Base-by-base conservation (phyloP, 2,329 filamentous ascomycete species). In the Ploettnerulaceae sp. region DNA sequence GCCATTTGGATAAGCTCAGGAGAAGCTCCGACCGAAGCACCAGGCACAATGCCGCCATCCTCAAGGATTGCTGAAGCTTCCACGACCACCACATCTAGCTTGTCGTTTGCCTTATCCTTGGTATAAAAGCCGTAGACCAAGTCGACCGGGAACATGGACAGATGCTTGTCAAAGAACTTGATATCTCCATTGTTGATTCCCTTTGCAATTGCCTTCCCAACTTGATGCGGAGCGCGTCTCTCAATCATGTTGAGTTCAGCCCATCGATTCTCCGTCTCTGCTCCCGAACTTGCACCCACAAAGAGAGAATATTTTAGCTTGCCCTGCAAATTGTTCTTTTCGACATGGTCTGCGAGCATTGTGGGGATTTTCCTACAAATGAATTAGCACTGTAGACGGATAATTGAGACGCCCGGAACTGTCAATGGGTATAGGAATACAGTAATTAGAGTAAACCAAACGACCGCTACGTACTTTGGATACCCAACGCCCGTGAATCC, bases 101-200 rank as follows among this genome's bases (percentile, higher is more conserved):
- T 64, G 42, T 78, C 82, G 62, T 84, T 86, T 53, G 77, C 76
- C 62, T 83, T 84, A 64, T 94, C 77, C 66, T 88, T 82, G 9
- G 89, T 94, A 71, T 94, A 95, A 68, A 76, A 91, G 22, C 86
- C 86, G 65, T 93, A 93, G 66, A 91, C 84, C 55, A 95, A 72
- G 64, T 95, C 89, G 29, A 83, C 77, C 3, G 89, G 89, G 66
- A 95, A 95, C 89, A 94, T 94, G 68, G 84, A 89, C 63, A 95
- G 67, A 71, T 95, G 89, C 72, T 95, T 95, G 67, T 95, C 89
- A 64, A 94, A 95, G 69, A 95, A 95, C 53, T 91, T 82, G 69
- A 95, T 95, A 57, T 84, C 76, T 33, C 89, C 89, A 58, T 84
- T 81, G 67, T 95, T 95, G 70, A 95, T 94, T 7, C 89, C 89